Percentiles rank a stretch among this genome's conserved stretches.
These are phyloP conservation scores for Hondaea fermentalgiana DNA, from an alignment of 108 stramenopile genomes.

Conservation along the genomic window DNA sequence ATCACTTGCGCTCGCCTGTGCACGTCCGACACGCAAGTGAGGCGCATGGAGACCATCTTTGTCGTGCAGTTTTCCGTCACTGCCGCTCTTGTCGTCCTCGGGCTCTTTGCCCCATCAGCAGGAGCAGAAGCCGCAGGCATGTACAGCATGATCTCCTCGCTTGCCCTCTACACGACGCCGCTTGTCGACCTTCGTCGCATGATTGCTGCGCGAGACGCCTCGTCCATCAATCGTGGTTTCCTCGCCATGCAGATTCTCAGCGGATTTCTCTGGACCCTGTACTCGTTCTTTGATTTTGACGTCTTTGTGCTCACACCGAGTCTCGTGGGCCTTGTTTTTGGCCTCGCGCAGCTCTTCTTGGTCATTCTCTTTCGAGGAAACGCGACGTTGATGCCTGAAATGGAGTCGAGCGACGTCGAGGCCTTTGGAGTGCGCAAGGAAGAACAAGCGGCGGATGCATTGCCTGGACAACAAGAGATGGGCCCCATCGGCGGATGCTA, in stretches of 20 bases:
- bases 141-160: neutral
- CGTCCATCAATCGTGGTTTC: neutral
- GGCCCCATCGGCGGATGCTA: no score
- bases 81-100: neutral
- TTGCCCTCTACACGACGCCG: neutral
- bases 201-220: neutral
- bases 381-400: no score
- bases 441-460: no score
- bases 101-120: neutral
- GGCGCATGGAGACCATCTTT: neutral
- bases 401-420: no score
- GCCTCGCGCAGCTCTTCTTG: neutral
- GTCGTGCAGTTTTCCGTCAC: neutral
- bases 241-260: neutral
- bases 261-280: neutral
- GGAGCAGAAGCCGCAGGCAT: neutral
- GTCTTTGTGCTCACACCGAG: neutral
- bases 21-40: neutral
- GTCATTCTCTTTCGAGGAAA: neutral
- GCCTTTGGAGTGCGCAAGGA: no score
- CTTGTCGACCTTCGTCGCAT: neutral
- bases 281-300: neutral
- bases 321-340: neutral
- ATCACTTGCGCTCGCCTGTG: neutral
- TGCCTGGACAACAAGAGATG: no score